These are phyloP conservation scores for Dillenia turbinata DNA, from an alignment of 164 flowering plant species.

Conservation along the genomic window DNA sequence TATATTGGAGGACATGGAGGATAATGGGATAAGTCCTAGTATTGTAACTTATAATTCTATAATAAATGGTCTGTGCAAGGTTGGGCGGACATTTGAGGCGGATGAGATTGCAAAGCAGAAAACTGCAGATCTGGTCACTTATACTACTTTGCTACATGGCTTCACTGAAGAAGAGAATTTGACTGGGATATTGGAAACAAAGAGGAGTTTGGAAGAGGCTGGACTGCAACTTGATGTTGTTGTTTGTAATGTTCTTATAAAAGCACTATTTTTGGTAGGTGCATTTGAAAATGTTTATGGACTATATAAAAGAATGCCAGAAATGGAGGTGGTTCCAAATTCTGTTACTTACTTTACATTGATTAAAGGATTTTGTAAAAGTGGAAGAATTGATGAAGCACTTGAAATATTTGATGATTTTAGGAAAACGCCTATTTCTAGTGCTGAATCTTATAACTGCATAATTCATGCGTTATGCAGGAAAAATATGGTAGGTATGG, in stretches of 20 bases:
- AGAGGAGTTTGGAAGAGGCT: conserved; percentile 49
- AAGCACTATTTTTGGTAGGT: conserved; percentile 69
- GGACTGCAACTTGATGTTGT: conserved; percentile 49
- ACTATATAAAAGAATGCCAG: conserved; percentile 43
- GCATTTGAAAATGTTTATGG: conserved; percentile 52
- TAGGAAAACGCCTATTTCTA: conserved; percentile 30
- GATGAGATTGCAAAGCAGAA: conserved; percentile 46
- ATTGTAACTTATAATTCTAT: conserved; percentile 63
- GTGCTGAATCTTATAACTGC: conserved; percentile 41
- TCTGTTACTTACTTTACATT: conserved; percentile 57
- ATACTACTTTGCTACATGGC: conserved; percentile 59
- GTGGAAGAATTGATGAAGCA: conserved; percentile 60
- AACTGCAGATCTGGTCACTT: conserved; percentile 49
- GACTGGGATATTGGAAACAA: conserved; percentile 43
- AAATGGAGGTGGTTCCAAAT: conserved; percentile 44
- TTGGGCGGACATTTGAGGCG: conserved; percentile 57
- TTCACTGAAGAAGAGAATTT: conserved; percentile 45
- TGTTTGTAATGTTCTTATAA: conserved; percentile 66
- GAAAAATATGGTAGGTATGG: conserved; percentile 54
- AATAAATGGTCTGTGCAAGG: conserved; percentile 69
- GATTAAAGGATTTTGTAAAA: conserved; percentile 65
- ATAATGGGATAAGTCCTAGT: conserved; percentile 41
- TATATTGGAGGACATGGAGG: conserved; percentile 67
- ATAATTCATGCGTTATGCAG: conserved; percentile 55
- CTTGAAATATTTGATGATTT: conserved; percentile 65